Base-by-base conservation (phyloP, 495 filamentous ascomycete genomes). In the Penicillium taxi region DNA sequence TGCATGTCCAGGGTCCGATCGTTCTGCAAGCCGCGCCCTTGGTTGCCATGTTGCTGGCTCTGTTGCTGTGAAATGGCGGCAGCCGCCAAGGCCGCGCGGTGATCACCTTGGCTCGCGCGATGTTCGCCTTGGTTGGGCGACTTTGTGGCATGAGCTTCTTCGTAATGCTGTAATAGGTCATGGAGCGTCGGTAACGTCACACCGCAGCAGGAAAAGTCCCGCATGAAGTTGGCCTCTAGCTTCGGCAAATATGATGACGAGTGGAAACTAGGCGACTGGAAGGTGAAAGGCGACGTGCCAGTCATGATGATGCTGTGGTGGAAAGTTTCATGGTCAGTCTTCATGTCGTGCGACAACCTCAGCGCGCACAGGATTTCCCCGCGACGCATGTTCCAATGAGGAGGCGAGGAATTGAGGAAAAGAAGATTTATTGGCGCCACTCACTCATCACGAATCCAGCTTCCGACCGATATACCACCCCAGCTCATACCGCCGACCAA, bases 381-480 rank as follows among this genome's bases (percentile, higher is more conserved):
- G 25, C 32, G 17, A 37, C 18, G 35, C 31, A 26, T 26, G 35
- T 26, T 17, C 22, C 3, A 6, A 38, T 29, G 16, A 19, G 34
- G 32, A 29, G 35, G n/a, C n/a, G n/a, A n/a, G n/a, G n/a, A n/a
- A n/a, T n/a, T n/a, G n/a, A n/a, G n/a, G n/a, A n/a, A n/a, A n/a
- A n/a, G n/a, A n/a, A n/a, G n/a, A n/a, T n/a, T n/a, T n/a, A n/a
- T 34, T 48, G 17, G 42, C 35, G 34, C 37, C 27, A 88, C 90
- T 78, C 77, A 96, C 91, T 98, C 91, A 68, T 98, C 91, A 52
- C 85, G 77, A 61, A 98, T 89, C 73, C 88, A 96, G 58, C 90
- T 96, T 37, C 89, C 88, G 41, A 96, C 84, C 26, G 91, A 96
- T 15, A 93, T 73, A 38, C 90, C 93, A 53, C 93, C 91, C 88